Conservation (phyloP, 2,329 filamentous ascomycete genomes). For the Cladobotryum mycophilum region DNA sequence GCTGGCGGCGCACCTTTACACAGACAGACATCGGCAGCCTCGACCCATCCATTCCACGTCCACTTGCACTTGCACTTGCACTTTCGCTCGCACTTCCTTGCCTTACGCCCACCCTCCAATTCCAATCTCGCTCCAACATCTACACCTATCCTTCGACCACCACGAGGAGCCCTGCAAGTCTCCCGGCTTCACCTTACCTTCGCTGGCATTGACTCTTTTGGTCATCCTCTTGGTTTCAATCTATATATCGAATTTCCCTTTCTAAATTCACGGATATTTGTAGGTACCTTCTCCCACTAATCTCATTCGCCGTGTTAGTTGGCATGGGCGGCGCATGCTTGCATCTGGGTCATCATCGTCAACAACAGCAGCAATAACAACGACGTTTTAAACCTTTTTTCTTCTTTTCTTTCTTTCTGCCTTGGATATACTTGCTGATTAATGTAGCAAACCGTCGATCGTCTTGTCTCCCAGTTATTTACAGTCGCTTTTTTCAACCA, state of each 20-base stretch:
- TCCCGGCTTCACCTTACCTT: constrained; percentile 1
- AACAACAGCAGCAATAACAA: neutral
- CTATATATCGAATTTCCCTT: neutral
- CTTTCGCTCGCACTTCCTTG: neutral
- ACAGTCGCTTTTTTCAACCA: neutral
- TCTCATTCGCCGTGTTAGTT: neutral
- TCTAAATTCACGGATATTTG: neutral
- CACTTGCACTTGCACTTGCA: constrained; percentile 15
- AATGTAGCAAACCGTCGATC: too few relatives aligned
- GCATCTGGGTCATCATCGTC: neutral
- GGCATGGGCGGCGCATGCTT: constrained; percentile 1
- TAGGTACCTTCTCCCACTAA: neutral
- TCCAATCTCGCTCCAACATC: constrained; percentile 18
- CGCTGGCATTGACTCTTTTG: constrained; percentile 5
- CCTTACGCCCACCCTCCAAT: constrained; percentile 4
- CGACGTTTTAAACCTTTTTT: neutral
- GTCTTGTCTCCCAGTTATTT: too few relatives aligned
- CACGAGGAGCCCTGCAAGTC: constrained; percentile 2
- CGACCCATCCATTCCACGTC: constrained; percentile 22
- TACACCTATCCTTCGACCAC: constrained; percentile 15
- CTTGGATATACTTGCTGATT: neutral
- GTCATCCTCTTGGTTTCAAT: constrained; percentile 4
- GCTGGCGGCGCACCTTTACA: constrained; percentile 10
- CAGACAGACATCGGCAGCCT: constrained; percentile 17
- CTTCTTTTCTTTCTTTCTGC: neutral